Conservation (phyloP, 2,329 filamentous ascomycete species). For the Magnaporthales sp. region DNA sequence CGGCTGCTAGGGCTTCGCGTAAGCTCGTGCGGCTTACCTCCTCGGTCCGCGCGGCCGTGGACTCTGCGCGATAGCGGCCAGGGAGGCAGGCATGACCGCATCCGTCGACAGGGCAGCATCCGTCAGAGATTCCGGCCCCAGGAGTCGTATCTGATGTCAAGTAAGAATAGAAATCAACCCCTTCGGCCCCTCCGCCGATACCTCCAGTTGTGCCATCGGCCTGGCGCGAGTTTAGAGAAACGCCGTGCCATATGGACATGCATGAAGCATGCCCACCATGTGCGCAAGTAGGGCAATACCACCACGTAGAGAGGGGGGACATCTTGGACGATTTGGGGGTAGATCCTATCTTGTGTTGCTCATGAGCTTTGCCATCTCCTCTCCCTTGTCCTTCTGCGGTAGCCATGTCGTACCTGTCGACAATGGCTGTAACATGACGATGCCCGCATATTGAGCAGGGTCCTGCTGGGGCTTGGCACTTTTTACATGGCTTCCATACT, state of each 20-base stretch:
- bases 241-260: slow-evolving; percentile 47
- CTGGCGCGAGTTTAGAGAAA: neutral
- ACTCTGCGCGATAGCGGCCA: slow-evolving; percentile 43
- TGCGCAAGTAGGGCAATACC: slow-evolving; percentile 53
- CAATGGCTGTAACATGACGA: slow-evolving; percentile 33
- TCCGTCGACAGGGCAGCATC: slow-evolving; percentile 56
- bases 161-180: neutral
- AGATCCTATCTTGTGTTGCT: neutral
- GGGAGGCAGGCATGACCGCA: slow-evolving; percentile 57
- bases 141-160: neutral
- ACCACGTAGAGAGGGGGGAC: slow-evolving; percentile 41
- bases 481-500: slow-evolving; percentile 48
- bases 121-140: slow-evolving; percentile 29
- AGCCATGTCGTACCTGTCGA: neutral
- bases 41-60: slow-evolving; percentile 34
- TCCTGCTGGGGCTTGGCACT: slow-evolving; percentile 42
- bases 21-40: slow-evolving; percentile 39
- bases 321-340: slow-evolving; percentile 7
- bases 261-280: slow-evolving; percentile 56
- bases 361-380: slow-evolving; percentile 1
- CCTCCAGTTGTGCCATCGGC: neutral
- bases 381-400: neutral
- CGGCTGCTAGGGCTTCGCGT: slow-evolving; percentile 8
- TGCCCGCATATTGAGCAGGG: slow-evolving; percentile 53
- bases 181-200: neutral